phyloP scores from a whole-genome alignment of 2,329 filamentous ascomycete species.

The Chaetomiaceae sp. region DNA sequence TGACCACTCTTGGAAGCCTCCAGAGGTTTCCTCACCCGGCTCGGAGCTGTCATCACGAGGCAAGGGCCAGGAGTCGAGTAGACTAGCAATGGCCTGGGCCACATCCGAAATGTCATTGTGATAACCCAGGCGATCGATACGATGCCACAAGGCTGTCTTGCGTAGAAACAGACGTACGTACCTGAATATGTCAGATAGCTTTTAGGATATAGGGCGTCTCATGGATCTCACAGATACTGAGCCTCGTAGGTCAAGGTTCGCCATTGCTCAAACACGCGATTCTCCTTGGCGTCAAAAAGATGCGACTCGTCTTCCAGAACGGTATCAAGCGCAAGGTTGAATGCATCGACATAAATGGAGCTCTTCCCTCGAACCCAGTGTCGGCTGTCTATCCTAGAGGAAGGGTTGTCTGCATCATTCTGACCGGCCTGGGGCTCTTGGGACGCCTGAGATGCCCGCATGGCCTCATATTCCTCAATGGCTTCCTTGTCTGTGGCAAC shows the following conservation, averaged over 20 bases:
- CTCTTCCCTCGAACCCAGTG: constrained; percentile 72
- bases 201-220: neutral
- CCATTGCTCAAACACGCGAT: constrained; percentile 73
- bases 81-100: constrained; percentile 55
- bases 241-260: constrained; percentile 70
- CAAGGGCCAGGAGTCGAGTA: constrained; percentile 58
- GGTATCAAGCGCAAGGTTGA: constrained; percentile 85
- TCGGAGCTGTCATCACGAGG: constrained; percentile 36
- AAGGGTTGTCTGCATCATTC: constrained; percentile 41
- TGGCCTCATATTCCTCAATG: constrained; percentile 73
- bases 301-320: constrained; percentile 86
- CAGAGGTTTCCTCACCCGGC: constrained; percentile 22
- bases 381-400: constrained; percentile 47
- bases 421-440: constrained; percentile 45
- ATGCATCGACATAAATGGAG: constrained; percentile 95
- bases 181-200: constrained; percentile 40
- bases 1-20: constrained; percentile 38
- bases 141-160: constrained; percentile 89
- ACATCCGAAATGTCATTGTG: constrained; percentile 78
- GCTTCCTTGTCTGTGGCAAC: constrained; percentile 65
- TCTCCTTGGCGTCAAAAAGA: constrained; percentile 78
- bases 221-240: constrained; percentile 80
- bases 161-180: constrained; percentile 91
- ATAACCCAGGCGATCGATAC: constrained; percentile 71
- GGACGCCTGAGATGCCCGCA: constrained; percentile 51